phyloP scores from a whole-genome alignment of 192 early-diverging fungal genomes.

The Entomortierella lignicola region DNA sequence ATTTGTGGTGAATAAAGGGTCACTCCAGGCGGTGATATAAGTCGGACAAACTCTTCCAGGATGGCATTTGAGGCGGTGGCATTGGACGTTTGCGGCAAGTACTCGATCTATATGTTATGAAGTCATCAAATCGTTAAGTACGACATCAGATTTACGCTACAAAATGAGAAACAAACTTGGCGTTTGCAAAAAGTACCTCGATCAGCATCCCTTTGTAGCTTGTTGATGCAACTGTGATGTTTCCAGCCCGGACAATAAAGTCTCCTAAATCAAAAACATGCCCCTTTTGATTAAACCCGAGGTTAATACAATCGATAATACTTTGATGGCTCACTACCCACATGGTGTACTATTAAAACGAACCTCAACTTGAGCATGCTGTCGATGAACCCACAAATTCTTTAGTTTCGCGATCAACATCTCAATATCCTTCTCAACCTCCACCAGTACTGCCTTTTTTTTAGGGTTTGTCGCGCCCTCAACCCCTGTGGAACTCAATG shows the following conservation, averaged over 20 bases:
- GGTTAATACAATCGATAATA: background rate
- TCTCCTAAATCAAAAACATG: slow-evolving; percentile 63
- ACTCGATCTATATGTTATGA: slow-evolving; percentile 61
- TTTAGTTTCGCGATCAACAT: slow-evolving; percentile 59
- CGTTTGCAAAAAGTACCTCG: slow-evolving; percentile 58
- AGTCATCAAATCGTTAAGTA: background rate
- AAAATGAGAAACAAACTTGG: background rate
- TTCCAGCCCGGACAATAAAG: slow-evolving; percentile 66
- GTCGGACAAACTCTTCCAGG: slow-evolving; percentile 60
- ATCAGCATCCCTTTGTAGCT: slow-evolving; percentile 67
- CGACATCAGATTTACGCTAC: no score
- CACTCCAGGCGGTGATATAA: slow-evolving; percentile 60
- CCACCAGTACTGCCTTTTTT: slow-evolving; percentile 56
- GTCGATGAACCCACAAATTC: slow-evolving; percentile 64
- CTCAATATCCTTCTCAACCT: slow-evolving; percentile 64
- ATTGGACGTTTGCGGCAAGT: slow-evolving; percentile 60
- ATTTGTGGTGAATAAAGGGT: slow-evolving; percentile 56
- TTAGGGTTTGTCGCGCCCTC: slow-evolving; percentile 8
- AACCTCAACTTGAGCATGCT: slow-evolving; percentile 63
- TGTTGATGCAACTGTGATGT: slow-evolving; percentile 62
- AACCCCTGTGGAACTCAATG: slow-evolving; percentile 1
- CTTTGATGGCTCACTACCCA: no score
- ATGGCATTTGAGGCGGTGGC: slow-evolving; percentile 55
- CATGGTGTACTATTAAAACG: background rate
- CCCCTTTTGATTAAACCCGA: slow-evolving; percentile 34